Evolutionary conservation across 2,329 filamentous ascomycete genomes (phyloP).

Genomic region (Chrysoporthe austroafricana): DNA sequence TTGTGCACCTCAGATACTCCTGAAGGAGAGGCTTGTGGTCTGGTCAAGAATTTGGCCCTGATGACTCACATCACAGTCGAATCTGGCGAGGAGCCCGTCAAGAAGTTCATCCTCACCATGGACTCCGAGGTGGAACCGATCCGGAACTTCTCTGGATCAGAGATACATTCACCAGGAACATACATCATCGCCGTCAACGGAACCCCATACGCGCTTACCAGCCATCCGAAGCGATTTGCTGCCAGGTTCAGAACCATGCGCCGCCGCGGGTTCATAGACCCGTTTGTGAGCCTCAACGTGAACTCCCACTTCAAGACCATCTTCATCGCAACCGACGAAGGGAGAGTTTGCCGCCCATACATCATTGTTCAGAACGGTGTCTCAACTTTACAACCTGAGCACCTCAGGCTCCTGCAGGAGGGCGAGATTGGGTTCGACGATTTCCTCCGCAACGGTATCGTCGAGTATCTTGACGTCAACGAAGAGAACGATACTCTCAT

Average conservation of each 20-base stretch:
- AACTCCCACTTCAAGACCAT: conserved; percentile 91
- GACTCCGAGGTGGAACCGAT: conserved; percentile 83
- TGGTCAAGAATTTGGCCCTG: conserved; percentile 95
- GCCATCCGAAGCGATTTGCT: conserved; percentile 84
- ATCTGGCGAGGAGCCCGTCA: conserved; percentile 88
- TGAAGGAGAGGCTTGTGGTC: conserved; percentile 96
- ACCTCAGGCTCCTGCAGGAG: conserved; percentile 79
- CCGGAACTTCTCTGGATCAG: conserved; percentile 71
- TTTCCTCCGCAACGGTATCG: conserved; percentile 84
- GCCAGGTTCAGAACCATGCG: conserved; percentile 84
- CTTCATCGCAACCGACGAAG: conserved; percentile 95
- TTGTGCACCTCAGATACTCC: conserved; percentile 96
- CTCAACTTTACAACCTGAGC: conserved; percentile 77
- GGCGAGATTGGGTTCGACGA: conserved; percentile 91
- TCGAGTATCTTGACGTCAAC: conserved; percentile 97
- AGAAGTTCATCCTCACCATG: conserved; percentile 81
- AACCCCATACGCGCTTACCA: conserved; percentile 86
- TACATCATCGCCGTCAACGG: conserved; percentile 96
- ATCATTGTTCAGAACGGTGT: conserved; percentile 91
- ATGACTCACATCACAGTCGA: conserved; percentile 99
- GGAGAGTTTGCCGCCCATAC: conserved; percentile 91
- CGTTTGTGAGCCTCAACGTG: conserved; percentile 95
- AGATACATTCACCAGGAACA: conserved; percentile 81
- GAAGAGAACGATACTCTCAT: conserved; percentile 97
- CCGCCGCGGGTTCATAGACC: conserved; percentile 88